Evolutionary conservation across 495 filamentous ascomycete species (phyloP).

Genomic region (Trichoderma parareesei): DNA sequence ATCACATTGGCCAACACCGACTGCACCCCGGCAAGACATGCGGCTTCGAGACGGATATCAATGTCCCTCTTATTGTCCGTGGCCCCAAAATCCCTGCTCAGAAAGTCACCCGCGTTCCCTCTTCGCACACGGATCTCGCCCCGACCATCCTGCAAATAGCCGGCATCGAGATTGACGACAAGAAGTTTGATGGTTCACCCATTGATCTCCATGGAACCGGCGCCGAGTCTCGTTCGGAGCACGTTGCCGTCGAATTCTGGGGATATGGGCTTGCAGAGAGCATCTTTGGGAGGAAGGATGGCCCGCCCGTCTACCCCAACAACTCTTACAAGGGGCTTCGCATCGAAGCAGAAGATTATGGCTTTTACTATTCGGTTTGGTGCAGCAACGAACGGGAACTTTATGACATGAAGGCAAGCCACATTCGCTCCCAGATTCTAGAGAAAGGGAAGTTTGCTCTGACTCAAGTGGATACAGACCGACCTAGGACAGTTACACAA

Average conservation of each 20-base stretch:
- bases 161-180: slow-evolving; percentile 21
- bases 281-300: slow-evolving; percentile 11
- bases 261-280: slow-evolving; percentile 28
- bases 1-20: slow-evolving; percentile 67
- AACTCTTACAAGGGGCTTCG: slow-evolving; percentile 61
- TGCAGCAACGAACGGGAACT: slow-evolving; percentile 58
- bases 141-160: slow-evolving; percentile 55
- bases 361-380: slow-evolving; percentile 59
- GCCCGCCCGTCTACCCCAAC: slow-evolving; percentile 26
- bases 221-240: slow-evolving; percentile 42
- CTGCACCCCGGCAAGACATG: slow-evolving; percentile 63
- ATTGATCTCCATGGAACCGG: slow-evolving; percentile 22
- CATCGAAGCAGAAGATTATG: slow-evolving; percentile 44
- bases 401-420: slow-evolving; percentile 48
- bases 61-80: slow-evolving; percentile 57
- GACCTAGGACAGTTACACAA: slow-evolving; percentile 56
- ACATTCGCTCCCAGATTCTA: slow-evolving; percentile 11
- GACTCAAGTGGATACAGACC: slow-evolving; percentile 25
- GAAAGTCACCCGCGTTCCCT: slow-evolving; percentile 44
- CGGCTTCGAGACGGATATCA: slow-evolving; percentile 67
- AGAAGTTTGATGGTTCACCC: slow-evolving; percentile 2
- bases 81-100: slow-evolving; percentile 48
- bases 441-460: not conserved
- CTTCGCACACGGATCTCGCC: slow-evolving; percentile 61
- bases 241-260: slow-evolving; percentile 62